These are phyloP conservation scores for Mycena rosella DNA, from an alignment of 768 basidiomycete species.

Conservation along the genomic window DNA sequence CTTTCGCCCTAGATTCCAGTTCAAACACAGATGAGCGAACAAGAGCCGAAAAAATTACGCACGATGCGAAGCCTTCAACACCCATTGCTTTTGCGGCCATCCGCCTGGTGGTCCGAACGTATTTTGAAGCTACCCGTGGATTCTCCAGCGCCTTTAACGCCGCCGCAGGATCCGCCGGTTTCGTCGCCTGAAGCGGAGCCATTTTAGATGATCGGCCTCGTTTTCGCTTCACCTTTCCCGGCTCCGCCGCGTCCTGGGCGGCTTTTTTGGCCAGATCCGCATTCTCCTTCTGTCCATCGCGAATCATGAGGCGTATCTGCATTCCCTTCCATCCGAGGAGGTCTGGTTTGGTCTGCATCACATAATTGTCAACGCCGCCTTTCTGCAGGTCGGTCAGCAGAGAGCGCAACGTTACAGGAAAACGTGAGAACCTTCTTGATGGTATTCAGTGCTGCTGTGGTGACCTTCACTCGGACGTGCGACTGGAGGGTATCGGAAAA, in stretches of 20 bases:
- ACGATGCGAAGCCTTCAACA: conserved; percentile 43
- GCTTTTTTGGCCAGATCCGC: background rate
- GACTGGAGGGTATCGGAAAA: conserved; percentile 74
- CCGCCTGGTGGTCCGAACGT: conserved; percentile 41
- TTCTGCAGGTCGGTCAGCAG: conserved; percentile 53
- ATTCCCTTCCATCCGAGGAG: conserved; percentile 61
- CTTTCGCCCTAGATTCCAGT: conserved; percentile 36
- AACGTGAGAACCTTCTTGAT: conserved; percentile 80
- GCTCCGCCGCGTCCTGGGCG: background rate
- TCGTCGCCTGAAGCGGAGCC: background rate
- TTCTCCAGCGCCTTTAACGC: conserved; percentile 15
- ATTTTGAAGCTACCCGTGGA: conserved; percentile 3
- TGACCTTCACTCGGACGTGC: conserved; percentile 75
- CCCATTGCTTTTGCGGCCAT: conserved; percentile 47
- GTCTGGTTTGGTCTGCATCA: conserved; percentile 60
- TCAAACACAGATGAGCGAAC: background rate
- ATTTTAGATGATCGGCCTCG: conserved; percentile 2
- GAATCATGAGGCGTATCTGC: conserved; percentile 58
- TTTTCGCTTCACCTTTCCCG: background rate
- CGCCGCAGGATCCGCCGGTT: conserved; percentile 1
- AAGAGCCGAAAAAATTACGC: conserved; percentile 21
- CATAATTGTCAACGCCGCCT: conserved; percentile 80
- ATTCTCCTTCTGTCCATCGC: conserved; percentile 36
- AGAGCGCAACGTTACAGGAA: background rate
- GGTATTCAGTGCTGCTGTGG: conserved; percentile 81